These are phyloP conservation scores for Dacryopinax spathularia DNA, from an alignment of 768 basidiomycete genomes.

Conservation along the genomic window DNA sequence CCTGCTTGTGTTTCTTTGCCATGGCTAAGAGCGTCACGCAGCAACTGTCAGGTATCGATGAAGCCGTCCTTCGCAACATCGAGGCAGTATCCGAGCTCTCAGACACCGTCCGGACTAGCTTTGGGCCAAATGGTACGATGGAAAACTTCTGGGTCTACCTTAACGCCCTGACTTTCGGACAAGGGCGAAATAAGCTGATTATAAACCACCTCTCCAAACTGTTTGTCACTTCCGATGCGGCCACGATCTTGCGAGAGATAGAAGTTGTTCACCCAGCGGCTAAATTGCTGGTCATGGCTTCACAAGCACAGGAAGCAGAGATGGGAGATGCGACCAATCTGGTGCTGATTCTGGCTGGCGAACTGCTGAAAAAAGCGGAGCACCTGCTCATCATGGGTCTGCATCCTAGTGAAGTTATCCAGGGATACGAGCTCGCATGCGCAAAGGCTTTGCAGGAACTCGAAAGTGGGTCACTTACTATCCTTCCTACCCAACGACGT, in stretches of 20 bases:
- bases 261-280: constrained; percentile 98
- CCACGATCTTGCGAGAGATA: constrained; percentile 93
- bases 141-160: not conserved
- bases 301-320: constrained; percentile 92
- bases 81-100: constrained; percentile 90
- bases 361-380: constrained; percentile 86
- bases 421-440: constrained; percentile 87
- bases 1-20: not conserved
- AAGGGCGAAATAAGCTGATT: constrained; percentile 93
- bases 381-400: constrained; percentile 88
- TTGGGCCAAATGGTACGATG: constrained; percentile 81
- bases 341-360: constrained; percentile 89
- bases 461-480: constrained; percentile 47
- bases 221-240: constrained; percentile 97
- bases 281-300: constrained; percentile 97
- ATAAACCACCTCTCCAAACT: constrained; percentile 93
- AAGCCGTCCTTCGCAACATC: constrained; percentile 93
- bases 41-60: constrained; percentile 83
- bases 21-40: constrained; percentile 17
- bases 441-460: constrained; percentile 73
- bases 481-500: constrained; percentile 1
- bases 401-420: constrained; percentile 89
- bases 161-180: constrained; percentile 9
- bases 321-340: constrained; percentile 97
- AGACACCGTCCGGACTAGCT: constrained; percentile 89